Conservation (phyloP, 2,329 filamentous ascomycete species). For the Claviceps fusiformis region DNA sequence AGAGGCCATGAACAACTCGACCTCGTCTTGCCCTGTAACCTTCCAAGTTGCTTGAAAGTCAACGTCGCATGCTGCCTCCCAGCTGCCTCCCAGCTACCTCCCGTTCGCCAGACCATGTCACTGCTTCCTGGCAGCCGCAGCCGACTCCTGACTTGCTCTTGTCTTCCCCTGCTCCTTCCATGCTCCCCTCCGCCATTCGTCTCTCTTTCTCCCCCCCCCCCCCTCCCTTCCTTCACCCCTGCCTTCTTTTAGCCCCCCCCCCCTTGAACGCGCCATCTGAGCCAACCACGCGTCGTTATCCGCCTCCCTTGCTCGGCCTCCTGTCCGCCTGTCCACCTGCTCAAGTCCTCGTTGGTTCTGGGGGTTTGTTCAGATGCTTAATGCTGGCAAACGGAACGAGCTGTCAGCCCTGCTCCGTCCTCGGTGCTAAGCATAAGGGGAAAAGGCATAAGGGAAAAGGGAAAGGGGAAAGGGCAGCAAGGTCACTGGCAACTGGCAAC, state of each 20-base stretch:
- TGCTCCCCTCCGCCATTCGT: too few species aligned
- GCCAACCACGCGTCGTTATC: constrained; percentile 23
- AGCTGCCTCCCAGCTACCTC: not conserved
- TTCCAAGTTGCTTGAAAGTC: not conserved
- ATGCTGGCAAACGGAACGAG: not conserved
- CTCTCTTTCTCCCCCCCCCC: not conserved
- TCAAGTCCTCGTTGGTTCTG: not conserved
- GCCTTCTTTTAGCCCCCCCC: not conserved
- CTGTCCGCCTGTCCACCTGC: not conserved
- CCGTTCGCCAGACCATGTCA: not conserved
- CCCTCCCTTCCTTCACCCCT: not conserved
- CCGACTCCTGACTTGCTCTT: not conserved
- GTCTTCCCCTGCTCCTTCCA: not conserved
- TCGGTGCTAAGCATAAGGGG: too few species aligned
- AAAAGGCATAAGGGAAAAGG: too few species aligned
- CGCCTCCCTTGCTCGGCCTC: constrained; percentile 8
- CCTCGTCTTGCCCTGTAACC: not conserved
- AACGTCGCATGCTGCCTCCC: not conserved
- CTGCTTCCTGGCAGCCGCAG: not conserved
- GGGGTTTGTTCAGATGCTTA: not conserved
- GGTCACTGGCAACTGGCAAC: too few species aligned
- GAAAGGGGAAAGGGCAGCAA: too few species aligned
- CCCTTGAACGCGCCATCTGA: constrained; percentile 14
- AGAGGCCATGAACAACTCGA: too few species aligned
- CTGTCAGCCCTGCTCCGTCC: too few species aligned